Evolutionary conservation across 2,329 filamentous ascomycete species (phyloP), one percentile per base, ranked within the genome.

Genomic region (Fonsecaea pedrosoi): DNA sequence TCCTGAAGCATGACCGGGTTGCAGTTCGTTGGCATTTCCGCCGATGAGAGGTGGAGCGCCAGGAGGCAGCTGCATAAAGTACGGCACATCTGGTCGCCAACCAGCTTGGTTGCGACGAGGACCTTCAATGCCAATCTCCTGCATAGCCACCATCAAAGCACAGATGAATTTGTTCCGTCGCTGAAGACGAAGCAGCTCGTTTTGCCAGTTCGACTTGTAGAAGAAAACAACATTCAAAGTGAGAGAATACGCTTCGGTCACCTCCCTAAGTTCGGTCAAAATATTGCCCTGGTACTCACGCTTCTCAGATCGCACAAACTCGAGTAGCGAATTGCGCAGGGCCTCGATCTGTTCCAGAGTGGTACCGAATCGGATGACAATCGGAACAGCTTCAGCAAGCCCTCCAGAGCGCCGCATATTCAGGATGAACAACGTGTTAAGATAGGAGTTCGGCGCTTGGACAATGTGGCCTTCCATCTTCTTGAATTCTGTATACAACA

Each of bases 391-490:
- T 79, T 97, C 94, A 1, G 94, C 93, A 4, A 97, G 84, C 4
- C 90, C 91, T 70, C 94, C 94, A 38, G 92, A 96, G 62, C 94
- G 90, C 54, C 94, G 89, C 80, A 97, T 93, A 78, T 98, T 98
- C 54, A 97, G 88, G 69, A 98, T 96, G 79, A 97, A 97, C 0
- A 98, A 85, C 0, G 88, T 92, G 79, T 97, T 98, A 63, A 98
- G 86, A 42, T 97, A 89, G 65, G 91, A 96, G 84, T 98, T 98
- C 10, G 94, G 94, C 0, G 94, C 94, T 78, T 97, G 94, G 0
- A 98, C 94, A 30, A 97, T 90, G 74, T 97, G 94, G 1, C 94
- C 94, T 78, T 97, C 90, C 91, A 97, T 94, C 83, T 97, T 97
- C 84, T 97, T 97, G 83, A 97, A 97, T 75, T 97, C 94, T 13